Conservation (phyloP, 2,329 filamentous ascomycete species). For the Rhynchosporium secalis region DNA sequence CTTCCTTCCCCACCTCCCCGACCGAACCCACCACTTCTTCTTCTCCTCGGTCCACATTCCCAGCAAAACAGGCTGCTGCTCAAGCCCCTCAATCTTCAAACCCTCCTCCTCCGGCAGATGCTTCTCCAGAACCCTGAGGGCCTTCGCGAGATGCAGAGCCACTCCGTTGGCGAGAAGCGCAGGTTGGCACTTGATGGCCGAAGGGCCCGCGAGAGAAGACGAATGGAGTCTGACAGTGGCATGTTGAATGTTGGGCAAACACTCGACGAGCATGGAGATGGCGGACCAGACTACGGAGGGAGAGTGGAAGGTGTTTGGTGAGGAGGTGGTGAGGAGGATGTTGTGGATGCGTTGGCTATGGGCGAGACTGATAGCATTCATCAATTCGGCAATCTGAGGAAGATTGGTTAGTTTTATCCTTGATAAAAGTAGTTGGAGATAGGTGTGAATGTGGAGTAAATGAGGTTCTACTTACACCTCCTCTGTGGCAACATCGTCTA, state of each 20-base stretch:
- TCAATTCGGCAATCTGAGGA: not conserved
- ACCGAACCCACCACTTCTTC: not conserved
- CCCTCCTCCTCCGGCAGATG: conserved; percentile 2
- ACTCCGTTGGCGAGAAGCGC: not conserved
- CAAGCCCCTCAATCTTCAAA: not conserved
- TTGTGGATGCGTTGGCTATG: not conserved
- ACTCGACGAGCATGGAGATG: conserved; percentile 4
- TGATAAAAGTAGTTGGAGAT: too few species aligned
- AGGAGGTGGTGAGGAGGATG: not conserved
- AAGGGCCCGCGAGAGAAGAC: too few species aligned
- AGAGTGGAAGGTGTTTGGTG: not conserved
- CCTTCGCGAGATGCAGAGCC: not conserved
- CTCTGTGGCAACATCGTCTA: not conserved
- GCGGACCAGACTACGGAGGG: conserved; percentile 9
- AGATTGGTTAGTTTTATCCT: not conserved
- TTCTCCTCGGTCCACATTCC: conserved; percentile 3
- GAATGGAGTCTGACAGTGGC: conserved; percentile 4
- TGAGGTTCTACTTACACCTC: not conserved
- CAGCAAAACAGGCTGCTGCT: not conserved
- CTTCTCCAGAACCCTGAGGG: conserved; percentile 2
- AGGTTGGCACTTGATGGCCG: not conserved
- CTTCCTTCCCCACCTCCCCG: not conserved
- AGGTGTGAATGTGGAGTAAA: not conserved
- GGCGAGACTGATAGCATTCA: not conserved
- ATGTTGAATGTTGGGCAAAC: conserved; percentile 11